phyloP scores from a whole-genome alignment of 371 early-diverging fungal species.

The Mucor racemosus region DNA sequence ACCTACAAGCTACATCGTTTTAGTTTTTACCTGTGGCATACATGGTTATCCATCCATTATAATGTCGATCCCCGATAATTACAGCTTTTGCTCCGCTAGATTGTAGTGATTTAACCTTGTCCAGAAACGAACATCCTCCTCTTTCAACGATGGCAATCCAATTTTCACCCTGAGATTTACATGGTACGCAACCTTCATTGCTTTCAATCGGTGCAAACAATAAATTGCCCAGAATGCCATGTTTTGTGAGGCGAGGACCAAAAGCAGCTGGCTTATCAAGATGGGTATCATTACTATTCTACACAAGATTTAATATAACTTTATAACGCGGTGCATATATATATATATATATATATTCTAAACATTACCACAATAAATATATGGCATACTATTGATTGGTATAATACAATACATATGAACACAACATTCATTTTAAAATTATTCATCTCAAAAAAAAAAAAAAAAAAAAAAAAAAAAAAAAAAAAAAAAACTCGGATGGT shows the following conservation, averaged over 20 bases:
- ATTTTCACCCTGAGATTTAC: slow-evolving; percentile 24
- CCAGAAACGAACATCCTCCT: slow-evolving; percentile 86
- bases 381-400: slow-evolving; percentile 1
- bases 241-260: slow-evolving; percentile 12
- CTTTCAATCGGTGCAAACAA: neutral
- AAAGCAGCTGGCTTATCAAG: slow-evolving; percentile 22
- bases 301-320: neutral
- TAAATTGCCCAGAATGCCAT: slow-evolving; percentile 15
- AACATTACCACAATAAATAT: neutral
- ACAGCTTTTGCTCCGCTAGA: slow-evolving; percentile 84
- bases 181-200: neutral
- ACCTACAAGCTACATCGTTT: too few relatives aligned
- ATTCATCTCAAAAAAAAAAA: neutral
- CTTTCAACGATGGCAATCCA: slow-evolving; percentile 89
- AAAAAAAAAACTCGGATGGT: neutral
- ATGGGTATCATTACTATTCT: slow-evolving; percentile 24
- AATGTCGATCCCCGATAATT: slow-evolving; percentile 86
- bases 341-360: too few relatives aligned
- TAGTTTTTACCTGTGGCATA: slow-evolving; percentile 74
- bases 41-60: slow-evolving; percentile 85
- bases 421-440: neutral
- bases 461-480: neutral
- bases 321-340: neutral
- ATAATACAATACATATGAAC: neutral
- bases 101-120: slow-evolving; percentile 91